These are phyloP conservation scores for Paramecium bursaria DNA, from an alignment of 73 alveolate genomes.

Conservation along the genomic window DNA sequence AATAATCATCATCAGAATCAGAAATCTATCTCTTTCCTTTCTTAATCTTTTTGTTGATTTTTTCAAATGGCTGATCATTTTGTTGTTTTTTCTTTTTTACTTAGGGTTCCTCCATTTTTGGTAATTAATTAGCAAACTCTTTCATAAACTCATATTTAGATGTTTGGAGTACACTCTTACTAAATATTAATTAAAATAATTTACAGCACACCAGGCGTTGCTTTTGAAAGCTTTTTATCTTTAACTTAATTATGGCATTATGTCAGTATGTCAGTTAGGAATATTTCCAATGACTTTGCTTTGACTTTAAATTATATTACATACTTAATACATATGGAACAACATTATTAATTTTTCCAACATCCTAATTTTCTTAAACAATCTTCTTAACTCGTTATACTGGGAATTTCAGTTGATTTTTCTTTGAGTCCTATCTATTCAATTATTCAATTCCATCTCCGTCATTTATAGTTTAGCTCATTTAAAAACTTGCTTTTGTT, in stretches of 20 bases:
- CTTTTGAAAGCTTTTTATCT: constrained; percentile 25
- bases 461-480: too few species aligned
- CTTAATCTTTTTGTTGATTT: neutral
- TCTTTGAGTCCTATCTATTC: neutral
- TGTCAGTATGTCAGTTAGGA: constrained; percentile 14
- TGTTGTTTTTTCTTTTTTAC: constrained; percentile 6
- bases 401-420: constrained; percentile 55
- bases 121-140: constrained; percentile 26
- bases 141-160: constrained; percentile 54
- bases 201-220: constrained; percentile 58
- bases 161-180: constrained; percentile 36
- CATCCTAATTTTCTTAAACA: constrained; percentile 48
- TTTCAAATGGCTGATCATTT: neutral
- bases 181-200: neutral
- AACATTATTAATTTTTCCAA: constrained; percentile 52
- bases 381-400: constrained; percentile 49
- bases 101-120: constrained; percentile 34
- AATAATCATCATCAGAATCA: constrained; percentile 58
- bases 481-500: too few species aligned
- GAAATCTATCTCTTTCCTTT: neutral
- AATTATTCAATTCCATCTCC: too few species aligned
- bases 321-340: constrained; percentile 58
- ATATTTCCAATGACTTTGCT: constrained; percentile 57
- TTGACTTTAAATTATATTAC: neutral
- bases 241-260: constrained; percentile 6